phyloP scores from a whole-genome alignment of 192 early-diverging fungal genomes.

The Coemansia sp. region DNA sequence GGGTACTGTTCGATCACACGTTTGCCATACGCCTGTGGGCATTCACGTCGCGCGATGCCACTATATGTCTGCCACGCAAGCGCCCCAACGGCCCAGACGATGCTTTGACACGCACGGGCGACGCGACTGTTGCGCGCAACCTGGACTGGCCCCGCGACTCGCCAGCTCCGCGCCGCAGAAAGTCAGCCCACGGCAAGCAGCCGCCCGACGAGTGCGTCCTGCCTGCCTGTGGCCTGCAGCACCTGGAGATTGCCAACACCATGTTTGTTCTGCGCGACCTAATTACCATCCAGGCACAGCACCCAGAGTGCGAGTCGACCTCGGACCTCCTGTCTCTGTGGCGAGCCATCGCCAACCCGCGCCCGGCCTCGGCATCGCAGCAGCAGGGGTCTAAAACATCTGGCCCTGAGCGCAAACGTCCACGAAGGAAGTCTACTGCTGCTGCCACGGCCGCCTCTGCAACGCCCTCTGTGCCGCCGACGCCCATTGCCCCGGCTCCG shows the following conservation, averaged over 20 bases:
- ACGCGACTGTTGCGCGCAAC: conserved; percentile 34
- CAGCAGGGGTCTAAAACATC: no score
- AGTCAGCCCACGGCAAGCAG: conserved; percentile 31
- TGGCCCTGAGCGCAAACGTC: conserved; percentile 12
- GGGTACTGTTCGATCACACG: conserved; percentile 21
- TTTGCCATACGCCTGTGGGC: conserved; percentile 41
- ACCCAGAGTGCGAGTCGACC: background rate
- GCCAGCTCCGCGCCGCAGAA: conserved; percentile 21
- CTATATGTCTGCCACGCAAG: conserved; percentile 25
- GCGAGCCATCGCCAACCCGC: background rate
- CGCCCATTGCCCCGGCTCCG: background rate
- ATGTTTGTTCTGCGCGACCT: conserved; percentile 21
- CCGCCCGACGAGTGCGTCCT: conserved; percentile 38
- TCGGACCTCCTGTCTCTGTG: conserved; percentile 12
- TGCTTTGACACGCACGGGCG: conserved; percentile 13
- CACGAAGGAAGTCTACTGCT: conserved; percentile 3
- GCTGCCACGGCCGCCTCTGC: background rate
- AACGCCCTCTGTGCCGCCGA: background rate
- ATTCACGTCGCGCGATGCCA: conserved; percentile 19
- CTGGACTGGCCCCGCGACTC: conserved; percentile 31
- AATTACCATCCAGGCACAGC: conserved; percentile 7
- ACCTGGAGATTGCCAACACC: conserved; percentile 34
- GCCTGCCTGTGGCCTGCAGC: conserved; percentile 24
- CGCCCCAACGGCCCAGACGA: conserved; percentile 26
- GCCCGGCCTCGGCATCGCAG: background rate